A percentile compares a stretch with the other conserved stretches of the same genome.
These are phyloP conservation scores for Symbiodinium natans DNA, from an alignment of 73 alveolate species.

Conservation along the genomic window DNA sequence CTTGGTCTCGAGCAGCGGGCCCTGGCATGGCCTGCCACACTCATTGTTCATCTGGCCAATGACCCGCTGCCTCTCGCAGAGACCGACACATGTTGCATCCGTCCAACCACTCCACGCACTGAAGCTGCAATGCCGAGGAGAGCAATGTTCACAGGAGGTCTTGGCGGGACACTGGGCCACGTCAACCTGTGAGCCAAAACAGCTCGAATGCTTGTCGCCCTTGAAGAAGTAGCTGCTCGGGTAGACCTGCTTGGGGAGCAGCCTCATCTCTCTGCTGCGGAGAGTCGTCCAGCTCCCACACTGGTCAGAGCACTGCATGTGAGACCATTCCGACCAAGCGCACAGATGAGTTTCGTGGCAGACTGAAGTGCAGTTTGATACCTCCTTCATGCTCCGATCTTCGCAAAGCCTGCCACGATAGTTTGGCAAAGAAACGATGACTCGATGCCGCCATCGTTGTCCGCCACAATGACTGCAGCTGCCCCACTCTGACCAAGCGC, in stretches of 20 bases:
- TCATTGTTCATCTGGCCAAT: constrained; percentile 55
- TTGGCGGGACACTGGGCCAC: constrained; percentile 16
- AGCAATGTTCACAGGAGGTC: not conserved
- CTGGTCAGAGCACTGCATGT: constrained; percentile 10
- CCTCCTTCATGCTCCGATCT: constrained; percentile 39
- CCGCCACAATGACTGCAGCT: constrained; percentile 90
- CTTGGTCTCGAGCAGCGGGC: constrained; percentile 61
- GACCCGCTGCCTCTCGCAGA: constrained; percentile 63
- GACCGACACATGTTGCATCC: constrained; percentile 52
- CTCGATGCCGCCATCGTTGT: constrained; percentile 53
- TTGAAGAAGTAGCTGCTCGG: not conserved
- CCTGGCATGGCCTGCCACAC: constrained; percentile 67
- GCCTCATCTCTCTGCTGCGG: constrained; percentile 33
- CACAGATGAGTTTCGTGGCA: constrained; percentile 37
- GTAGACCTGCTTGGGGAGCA: not conserved
- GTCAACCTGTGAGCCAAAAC: constrained; percentile 56
- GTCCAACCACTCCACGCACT: constrained; percentile 52
- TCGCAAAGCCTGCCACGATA: constrained; percentile 6
- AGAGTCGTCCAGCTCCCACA: constrained; percentile 43
- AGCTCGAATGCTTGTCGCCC: constrained; percentile 27
- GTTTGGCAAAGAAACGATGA: constrained; percentile 11
- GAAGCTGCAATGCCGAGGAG: constrained; percentile 30
- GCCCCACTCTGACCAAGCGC: constrained; percentile 84
- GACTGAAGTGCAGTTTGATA: constrained; percentile 49
- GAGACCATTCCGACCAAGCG: constrained; percentile 37